Evolutionary conservation across 257 asterid genomes (phyloP).

Genomic region (Nicotiana attenuata): DNA sequence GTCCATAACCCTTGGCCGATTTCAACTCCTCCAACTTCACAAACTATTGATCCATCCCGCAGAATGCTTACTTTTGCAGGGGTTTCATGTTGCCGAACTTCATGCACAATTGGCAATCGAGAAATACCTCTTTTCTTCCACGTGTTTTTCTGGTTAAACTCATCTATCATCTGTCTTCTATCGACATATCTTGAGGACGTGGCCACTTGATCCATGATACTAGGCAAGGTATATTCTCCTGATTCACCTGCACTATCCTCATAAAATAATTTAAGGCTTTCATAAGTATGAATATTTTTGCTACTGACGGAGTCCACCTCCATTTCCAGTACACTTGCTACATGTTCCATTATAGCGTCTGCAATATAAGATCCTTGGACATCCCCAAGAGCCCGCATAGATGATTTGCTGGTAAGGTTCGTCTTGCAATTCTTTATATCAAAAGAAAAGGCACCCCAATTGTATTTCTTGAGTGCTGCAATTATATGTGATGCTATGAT

Average conservation of each 20-base stretch:
- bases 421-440: slow-evolving; percentile 64
- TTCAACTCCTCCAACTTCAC: slow-evolving; percentile 74
- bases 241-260: slow-evolving; percentile 33
- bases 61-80: slow-evolving; percentile 73
- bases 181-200: slow-evolving; percentile 28
- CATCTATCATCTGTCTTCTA: slow-evolving; percentile 29
- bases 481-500: slow-evolving; percentile 34
- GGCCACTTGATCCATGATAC: slow-evolving; percentile 51
- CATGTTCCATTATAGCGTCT: slow-evolving; percentile 57
- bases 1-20: slow-evolving; percentile 81
- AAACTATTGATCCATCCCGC: slow-evolving; percentile 57
- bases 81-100: slow-evolving; percentile 28
- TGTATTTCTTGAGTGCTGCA: slow-evolving; percentile 45
- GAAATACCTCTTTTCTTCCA: slow-evolving; percentile 76
- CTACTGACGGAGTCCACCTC: slow-evolving; percentile 46
- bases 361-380: slow-evolving; percentile 66
- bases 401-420: slow-evolving; percentile 51
- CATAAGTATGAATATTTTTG: slow-evolving; percentile 48
- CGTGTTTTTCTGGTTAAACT: slow-evolving; percentile 31
- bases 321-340: slow-evolving; percentile 46
- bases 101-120: slow-evolving; percentile 51
- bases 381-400: slow-evolving; percentile 77
- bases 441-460: slow-evolving; percentile 67
- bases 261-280: slow-evolving; percentile 46
- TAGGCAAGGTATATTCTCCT: slow-evolving; percentile 45